These are phyloP conservation scores for Coemansia sp. DNA, from an alignment of 192 early-diverging fungal genomes.

Conservation along the genomic window DNA sequence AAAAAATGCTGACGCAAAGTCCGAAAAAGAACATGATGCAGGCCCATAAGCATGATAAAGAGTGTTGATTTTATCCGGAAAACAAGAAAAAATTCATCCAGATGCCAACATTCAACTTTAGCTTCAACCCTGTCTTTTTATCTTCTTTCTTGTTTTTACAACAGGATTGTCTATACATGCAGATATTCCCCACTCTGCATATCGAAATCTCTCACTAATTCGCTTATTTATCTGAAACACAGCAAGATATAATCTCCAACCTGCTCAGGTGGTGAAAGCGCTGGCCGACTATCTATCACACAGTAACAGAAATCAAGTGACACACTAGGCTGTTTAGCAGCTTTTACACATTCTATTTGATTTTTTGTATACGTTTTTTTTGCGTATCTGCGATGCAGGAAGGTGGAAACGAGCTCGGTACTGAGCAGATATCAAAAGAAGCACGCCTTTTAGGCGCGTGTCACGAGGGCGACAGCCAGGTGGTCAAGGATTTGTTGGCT, in stretches of 20 bases:
- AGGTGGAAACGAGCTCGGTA: slow-evolving; percentile 4
- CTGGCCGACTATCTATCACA: neutral
- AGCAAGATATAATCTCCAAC: too few species aligned
- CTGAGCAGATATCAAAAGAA: slow-evolving; percentile 22
- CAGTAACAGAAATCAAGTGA: neutral
- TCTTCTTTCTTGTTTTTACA: neutral
- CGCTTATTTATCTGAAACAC: too few species aligned
- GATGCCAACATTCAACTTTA: neutral
- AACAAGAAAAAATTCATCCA: neutral
- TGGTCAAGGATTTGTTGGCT: slow-evolving; percentile 52
- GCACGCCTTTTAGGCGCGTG: slow-evolving; percentile 47
- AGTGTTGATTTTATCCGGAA: neutral
- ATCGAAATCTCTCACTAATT: neutral
- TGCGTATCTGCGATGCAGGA: slow-evolving; percentile 7
- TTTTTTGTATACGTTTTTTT: neutral
- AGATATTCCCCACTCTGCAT: neutral
- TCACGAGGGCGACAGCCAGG: slow-evolving; percentile 37
- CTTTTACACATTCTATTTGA: neutral
- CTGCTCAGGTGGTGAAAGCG: too few species aligned
- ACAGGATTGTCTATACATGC: neutral
- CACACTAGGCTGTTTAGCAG: neutral
- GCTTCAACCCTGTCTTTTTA: neutral
- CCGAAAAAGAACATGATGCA: neutral
- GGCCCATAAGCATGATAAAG: neutral
- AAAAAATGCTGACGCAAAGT: neutral